Evolutionary conservation across 2,329 filamentous ascomycete species (phyloP).

Genomic region (Cyclaneusma minus): DNA sequence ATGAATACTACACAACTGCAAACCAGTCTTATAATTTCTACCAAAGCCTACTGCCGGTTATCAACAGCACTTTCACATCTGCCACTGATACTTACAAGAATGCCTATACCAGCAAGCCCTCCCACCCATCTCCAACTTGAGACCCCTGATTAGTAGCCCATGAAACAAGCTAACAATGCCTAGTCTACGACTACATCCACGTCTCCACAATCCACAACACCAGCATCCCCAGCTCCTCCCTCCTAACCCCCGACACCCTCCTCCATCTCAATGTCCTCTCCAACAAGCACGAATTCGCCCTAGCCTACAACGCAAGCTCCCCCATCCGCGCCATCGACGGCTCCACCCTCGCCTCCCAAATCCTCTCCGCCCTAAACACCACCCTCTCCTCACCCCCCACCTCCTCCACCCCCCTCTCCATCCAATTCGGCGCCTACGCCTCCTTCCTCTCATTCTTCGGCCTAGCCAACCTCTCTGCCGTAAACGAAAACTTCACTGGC

Average conservation of each 20-base stretch:
- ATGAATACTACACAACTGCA: conserved; percentile 28
- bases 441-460: conserved; percentile 50
- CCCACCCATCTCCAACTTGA: conserved; percentile 1
- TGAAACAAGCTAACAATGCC: conserved; percentile 5
- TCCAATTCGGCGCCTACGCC: conserved; percentile 46
- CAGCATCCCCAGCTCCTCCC: conserved; percentile 38
- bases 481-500: conserved; percentile 50
- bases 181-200: conserved; percentile 44
- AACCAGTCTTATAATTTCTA: conserved; percentile 45
- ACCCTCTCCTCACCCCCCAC: conserved; percentile 26
- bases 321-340: conserved; percentile 42
- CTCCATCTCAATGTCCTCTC: conserved; percentile 57
- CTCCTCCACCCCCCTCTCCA: conserved; percentile 28
- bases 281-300: conserved; percentile 64
- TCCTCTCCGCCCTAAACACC: conserved; percentile 34
- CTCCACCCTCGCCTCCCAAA: conserved; percentile 38
- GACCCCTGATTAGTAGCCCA: conserved; percentile 2
- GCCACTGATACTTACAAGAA: conserved; percentile 37
- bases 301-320: conserved; percentile 69
- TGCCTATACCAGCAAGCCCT: conserved; percentile 41
- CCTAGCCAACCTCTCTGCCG: conserved; percentile 33
- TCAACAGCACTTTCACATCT: conserved; percentile 34
- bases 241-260: conserved; percentile 44
- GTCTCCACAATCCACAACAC: conserved; percentile 44
- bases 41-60: conserved; percentile 33